Percentiles rank a stretch among this genome's conserved stretches.
Conservation (phyloP, 2,329 filamentous ascomycete species). For the Pyrenochaeta sp. region DNA sequence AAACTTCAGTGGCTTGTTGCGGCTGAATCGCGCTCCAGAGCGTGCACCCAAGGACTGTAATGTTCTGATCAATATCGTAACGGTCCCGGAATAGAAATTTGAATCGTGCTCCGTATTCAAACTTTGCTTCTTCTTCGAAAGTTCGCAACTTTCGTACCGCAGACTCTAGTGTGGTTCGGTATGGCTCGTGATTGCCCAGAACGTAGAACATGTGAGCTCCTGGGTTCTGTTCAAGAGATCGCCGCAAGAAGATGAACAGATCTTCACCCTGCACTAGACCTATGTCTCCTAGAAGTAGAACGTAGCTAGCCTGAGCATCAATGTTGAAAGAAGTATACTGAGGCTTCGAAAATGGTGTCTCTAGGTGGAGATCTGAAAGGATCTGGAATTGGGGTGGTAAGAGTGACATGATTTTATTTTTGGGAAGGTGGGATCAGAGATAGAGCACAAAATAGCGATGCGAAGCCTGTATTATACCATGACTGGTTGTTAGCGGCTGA, state of each 20-base stretch:
- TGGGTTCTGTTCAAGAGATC: constrained; percentile 7
- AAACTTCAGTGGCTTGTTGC: constrained; percentile 6
- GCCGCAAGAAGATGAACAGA: constrained; percentile 24
- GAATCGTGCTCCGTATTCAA: constrained; percentile 17
- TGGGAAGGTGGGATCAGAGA: background rate
- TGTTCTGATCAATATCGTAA: constrained; percentile 15
- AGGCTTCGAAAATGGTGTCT: constrained; percentile 15
- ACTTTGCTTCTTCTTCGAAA: constrained; percentile 19
- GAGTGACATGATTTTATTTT: constrained; percentile 10
- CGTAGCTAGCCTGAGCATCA: constrained; percentile 11
- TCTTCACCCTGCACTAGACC: constrained; percentile 15
- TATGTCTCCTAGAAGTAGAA: constrained; percentile 29
- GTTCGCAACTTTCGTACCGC: constrained; percentile 7
- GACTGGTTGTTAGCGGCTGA: no score
- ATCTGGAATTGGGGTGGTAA: constrained; percentile 27
- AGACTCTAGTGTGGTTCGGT: constrained; percentile 7
- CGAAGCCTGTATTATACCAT: no score
- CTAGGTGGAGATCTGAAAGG: constrained; percentile 34
- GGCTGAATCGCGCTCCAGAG: constrained; percentile 18
- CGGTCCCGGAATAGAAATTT: constrained; percentile 23
- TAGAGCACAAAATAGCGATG: no score
- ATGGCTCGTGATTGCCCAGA: constrained; percentile 32
- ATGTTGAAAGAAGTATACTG: constrained; percentile 19
- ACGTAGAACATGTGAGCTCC: constrained; percentile 22
- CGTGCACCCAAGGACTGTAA: constrained; percentile 33